Conservation (phyloP, 768 basidiomycete species). For the Pleurotus giganteus region DNA sequence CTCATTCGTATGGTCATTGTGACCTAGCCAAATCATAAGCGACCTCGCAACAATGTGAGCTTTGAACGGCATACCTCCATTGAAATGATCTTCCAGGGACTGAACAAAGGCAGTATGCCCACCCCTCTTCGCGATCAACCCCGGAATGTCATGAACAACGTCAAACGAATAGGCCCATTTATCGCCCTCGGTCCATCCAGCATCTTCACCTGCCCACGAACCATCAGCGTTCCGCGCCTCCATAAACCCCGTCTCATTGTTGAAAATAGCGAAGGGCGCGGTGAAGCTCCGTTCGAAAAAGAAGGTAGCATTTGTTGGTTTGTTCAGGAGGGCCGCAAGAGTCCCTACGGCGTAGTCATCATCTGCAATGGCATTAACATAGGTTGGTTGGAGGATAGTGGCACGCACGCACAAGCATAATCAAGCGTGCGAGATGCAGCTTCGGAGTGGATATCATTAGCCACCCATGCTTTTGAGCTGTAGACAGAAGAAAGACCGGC, state of each 20-base stretch:
- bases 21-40: slow-evolving; percentile 27
- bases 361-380: slow-evolving; percentile 38
- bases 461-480: slow-evolving; percentile 69
- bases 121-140: slow-evolving; percentile 60
- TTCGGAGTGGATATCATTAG: slow-evolving; percentile 75
- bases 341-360: slow-evolving; percentile 75
- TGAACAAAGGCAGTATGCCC: slow-evolving; percentile 63
- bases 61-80: slow-evolving; percentile 29
- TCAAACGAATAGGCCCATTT: slow-evolving; percentile 75
- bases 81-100: slow-evolving; percentile 60
- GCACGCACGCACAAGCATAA: slow-evolving; percentile 64
- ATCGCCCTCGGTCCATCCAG: slow-evolving; percentile 79
- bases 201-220: slow-evolving; percentile 66
- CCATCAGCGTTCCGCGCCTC: slow-evolving; percentile 72
- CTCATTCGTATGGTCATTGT: slow-evolving; percentile 85
- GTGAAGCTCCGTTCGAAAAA: too few relatives aligned
- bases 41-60: not conserved
- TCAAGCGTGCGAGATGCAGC: slow-evolving; percentile 76
- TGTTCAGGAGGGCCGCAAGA: slow-evolving; percentile 38
- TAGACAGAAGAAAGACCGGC: slow-evolving; percentile 77
- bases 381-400: not conserved
- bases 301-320: too few relatives aligned
- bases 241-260: slow-evolving; percentile 74
- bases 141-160: slow-evolving; percentile 68
- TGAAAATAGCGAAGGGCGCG: slow-evolving; percentile 66